A percentile compares a stretch with the other conserved stretches of the same genome.
Evolutionary conservation across 805 yeast genomes (phyloP).

Genomic region (Candida ovalis): DNA sequence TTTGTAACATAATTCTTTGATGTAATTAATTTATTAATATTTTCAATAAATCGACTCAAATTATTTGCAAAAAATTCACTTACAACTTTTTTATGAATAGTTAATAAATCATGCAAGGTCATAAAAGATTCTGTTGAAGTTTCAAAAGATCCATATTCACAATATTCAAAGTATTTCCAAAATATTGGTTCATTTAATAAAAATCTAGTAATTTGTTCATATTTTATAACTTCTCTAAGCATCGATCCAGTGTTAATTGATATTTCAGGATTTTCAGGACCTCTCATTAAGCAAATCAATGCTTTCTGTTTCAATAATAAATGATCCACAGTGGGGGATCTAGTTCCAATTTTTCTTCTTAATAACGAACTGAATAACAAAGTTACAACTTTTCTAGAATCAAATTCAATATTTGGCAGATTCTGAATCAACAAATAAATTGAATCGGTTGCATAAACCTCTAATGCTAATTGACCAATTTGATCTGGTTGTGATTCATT

Average conservation of each 20-base stretch:
- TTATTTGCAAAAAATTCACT: constrained; percentile 65
- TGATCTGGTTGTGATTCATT: constrained; percentile 57
- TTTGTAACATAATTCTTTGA: constrained; percentile 87
- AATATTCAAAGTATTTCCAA: constrained; percentile 83
- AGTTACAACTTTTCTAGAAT: constrained; percentile 80
- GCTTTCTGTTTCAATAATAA: constrained; percentile 64
- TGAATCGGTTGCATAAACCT: constrained; percentile 68
- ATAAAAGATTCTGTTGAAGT: constrained; percentile 86
- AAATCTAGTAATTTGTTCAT: constrained; percentile 62
- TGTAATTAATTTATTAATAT: constrained; percentile 66
- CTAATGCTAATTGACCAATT: constrained; percentile 72
- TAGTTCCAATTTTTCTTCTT: constrained; percentile 69
- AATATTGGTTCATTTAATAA: constrained; percentile 57
- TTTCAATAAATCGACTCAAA: constrained; percentile 52
- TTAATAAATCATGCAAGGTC: constrained; percentile 66
- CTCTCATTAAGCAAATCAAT: constrained; percentile 55
- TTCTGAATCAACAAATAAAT: constrained; percentile 57
- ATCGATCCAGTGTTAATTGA: constrained; percentile 75
- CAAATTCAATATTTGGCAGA: constrained; percentile 75
- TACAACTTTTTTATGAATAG: constrained; percentile 64
- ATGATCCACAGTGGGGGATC: constrained; percentile 87
- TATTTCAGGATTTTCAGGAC: constrained; percentile 71
- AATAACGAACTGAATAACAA: constrained; percentile 70
- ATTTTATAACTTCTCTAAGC: constrained; percentile 78
- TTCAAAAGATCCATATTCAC: constrained; percentile 76